phyloP scores from a whole-genome alignment of 2,329 filamentous ascomycete genomes.

The Colletotrichum viniferum region DNA sequence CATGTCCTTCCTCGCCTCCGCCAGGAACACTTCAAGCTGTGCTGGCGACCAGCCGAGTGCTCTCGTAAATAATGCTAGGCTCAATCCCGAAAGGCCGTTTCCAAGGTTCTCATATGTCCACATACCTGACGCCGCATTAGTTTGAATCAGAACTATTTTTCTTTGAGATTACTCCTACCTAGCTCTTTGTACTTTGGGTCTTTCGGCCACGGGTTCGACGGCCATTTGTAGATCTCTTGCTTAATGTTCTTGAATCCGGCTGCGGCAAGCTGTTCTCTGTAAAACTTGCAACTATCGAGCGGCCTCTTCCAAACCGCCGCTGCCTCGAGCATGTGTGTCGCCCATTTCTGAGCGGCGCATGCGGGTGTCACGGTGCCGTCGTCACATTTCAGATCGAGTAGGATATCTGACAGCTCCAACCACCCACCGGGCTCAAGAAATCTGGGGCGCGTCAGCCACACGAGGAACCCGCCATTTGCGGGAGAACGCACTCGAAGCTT shows the following conservation, averaged over 20 bases:
- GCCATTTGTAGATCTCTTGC: slow-evolving; percentile 53
- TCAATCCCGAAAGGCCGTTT: slow-evolving; percentile 37
- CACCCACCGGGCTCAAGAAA: slow-evolving; percentile 47
- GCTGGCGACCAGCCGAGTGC: slow-evolving; percentile 35
- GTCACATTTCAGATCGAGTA: slow-evolving; percentile 42
- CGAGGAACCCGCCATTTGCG: not conserved
- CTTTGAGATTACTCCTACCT: slow-evolving; percentile 30
- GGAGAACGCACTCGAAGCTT: slow-evolving; percentile 31
- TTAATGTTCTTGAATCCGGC: slow-evolving; percentile 59
- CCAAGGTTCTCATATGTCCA: slow-evolving; percentile 38
- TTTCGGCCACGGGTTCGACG: slow-evolving; percentile 56
- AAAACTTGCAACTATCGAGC: slow-evolving; percentile 29
- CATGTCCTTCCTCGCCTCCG: slow-evolving; percentile 36
- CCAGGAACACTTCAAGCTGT: slow-evolving; percentile 37
- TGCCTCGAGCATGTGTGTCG: slow-evolving; percentile 32
- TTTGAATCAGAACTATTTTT: too few relatives aligned
- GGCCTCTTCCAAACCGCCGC: slow-evolving; percentile 32
- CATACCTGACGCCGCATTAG: too few relatives aligned
- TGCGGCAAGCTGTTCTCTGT: slow-evolving; percentile 46
- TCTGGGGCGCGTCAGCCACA: slow-evolving; percentile 1
- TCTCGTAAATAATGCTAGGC: slow-evolving; percentile 39
- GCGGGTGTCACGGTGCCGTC: slow-evolving; percentile 39
- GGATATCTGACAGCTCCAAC: slow-evolving; percentile 47
- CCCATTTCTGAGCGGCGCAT: slow-evolving; percentile 36
- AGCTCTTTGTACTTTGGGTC: slow-evolving; percentile 56